A percentile compares a stretch with the other conserved stretches of the same genome.
phyloP scores from a whole-genome alignment of 2,329 filamentous ascomycete genomes.

The Xylariales sp. region DNA sequence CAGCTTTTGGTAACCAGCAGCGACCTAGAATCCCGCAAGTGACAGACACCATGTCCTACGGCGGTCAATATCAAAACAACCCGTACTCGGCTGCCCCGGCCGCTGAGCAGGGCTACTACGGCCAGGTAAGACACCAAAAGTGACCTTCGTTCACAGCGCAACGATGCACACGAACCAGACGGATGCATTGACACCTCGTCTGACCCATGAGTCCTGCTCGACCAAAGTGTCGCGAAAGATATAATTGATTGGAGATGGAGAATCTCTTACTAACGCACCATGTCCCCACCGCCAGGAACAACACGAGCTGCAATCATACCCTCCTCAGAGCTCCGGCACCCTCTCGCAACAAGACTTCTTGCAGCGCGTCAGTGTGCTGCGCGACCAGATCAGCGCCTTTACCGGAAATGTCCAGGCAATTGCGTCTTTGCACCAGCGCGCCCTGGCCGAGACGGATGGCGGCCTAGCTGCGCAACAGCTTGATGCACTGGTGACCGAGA shows the following conservation, averaged over 20 bases:
- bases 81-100: slow-evolving; percentile 55
- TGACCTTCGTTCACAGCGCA: too few species aligned
- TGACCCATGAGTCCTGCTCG: too few species aligned
- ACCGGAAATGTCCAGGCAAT: slow-evolving; percentile 65
- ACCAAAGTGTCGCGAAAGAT: too few species aligned
- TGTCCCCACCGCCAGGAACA: slow-evolving; percentile 19
- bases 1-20: too few species aligned
- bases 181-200: too few species aligned
- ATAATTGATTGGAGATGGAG: too few species aligned
- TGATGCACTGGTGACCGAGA: slow-evolving; percentile 64
- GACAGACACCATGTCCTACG: slow-evolving; percentile 51
- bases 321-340: slow-evolving; percentile 23
- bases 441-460: slow-evolving; percentile 61
- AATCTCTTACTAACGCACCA: too few species aligned
- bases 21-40: too few species aligned
- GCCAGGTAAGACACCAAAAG: slow-evolving; percentile 33
- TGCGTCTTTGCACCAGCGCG: slow-evolving; percentile 65
- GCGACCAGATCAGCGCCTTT: slow-evolving; percentile 63
- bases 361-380: slow-evolving; percentile 60
- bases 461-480: slow-evolving; percentile 49
- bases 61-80: slow-evolving; percentile 56
- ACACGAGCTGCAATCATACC: slow-evolving; percentile 53
- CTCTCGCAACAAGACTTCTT: slow-evolving; percentile 66
- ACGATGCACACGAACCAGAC: too few species aligned
- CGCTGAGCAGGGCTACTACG: slow-evolving; percentile 39